A percentile compares a stretch with the other conserved stretches of the same genome.
These are phyloP conservation scores for Acacia concinna DNA, from an alignment of 331 rosid species.

Conservation along the genomic window DNA sequence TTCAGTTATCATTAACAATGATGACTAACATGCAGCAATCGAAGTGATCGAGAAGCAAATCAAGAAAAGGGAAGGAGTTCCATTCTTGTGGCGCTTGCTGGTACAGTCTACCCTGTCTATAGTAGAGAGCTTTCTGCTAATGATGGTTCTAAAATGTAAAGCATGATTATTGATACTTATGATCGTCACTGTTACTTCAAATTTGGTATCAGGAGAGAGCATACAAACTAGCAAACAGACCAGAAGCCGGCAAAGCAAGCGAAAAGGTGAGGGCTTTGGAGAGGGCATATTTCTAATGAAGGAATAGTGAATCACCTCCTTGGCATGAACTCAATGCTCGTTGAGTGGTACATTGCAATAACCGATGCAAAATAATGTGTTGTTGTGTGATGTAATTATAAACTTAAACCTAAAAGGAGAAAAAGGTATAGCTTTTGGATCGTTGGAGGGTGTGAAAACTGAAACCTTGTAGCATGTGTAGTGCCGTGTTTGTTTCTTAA, in stretches of 20 bases:
- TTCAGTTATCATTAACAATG: constrained; percentile 1
- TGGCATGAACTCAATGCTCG: neutral
- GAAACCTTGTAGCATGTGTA: constrained; percentile 18
- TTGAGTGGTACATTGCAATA: neutral
- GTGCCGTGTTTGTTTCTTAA: neutral
- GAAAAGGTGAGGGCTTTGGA: constrained; percentile 66
- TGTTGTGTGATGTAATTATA: neutral
- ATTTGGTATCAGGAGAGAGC: constrained; percentile 64
- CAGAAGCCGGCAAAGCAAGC: constrained; percentile 57
- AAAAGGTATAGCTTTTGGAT: constrained; percentile 9
- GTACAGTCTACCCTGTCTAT: constrained; percentile 35
- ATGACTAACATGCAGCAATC: constrained; percentile 44
- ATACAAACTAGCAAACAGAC: constrained; percentile 51
- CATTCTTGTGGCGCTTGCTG: constrained; percentile 77
- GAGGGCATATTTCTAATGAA: constrained; percentile 49
- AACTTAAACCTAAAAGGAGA: neutral
- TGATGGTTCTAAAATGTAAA: neutral
- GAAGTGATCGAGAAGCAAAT: constrained; percentile 60
- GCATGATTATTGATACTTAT: neutral
- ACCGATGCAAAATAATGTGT: neutral
- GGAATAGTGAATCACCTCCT: constrained; percentile 10
- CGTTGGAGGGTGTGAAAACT: constrained; percentile 14
- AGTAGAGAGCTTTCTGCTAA: neutral
- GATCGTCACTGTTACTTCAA: neutral
- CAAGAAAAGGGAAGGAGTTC: constrained; percentile 61